Conservation (phyloP, 345 rosid species). For the Psidium friedrichsthalianum region DNA sequence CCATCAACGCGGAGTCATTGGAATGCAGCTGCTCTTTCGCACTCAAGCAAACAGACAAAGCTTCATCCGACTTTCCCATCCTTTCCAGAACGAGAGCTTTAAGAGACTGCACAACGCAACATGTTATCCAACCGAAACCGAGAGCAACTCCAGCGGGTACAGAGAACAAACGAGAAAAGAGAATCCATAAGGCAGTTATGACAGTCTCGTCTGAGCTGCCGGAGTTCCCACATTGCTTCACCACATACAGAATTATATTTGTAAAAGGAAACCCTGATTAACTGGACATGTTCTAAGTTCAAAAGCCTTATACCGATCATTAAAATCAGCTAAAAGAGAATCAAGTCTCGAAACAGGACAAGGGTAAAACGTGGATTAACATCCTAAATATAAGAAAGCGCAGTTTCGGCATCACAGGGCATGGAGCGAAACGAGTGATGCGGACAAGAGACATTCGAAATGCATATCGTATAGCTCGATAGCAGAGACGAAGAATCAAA, state of each 20-base stretch:
- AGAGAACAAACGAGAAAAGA: neutral
- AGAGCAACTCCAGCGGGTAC: neutral
- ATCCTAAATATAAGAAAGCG: neutral
- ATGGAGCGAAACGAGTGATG: neutral
- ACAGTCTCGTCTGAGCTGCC: neutral
- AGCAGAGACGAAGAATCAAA: neutral
- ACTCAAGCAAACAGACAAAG: conserved; percentile 49
- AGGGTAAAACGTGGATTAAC: neutral
- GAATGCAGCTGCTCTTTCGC: conserved; percentile 69
- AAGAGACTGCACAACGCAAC: conserved; percentile 42
- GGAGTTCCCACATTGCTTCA: neutral
- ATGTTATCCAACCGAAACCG: neutral
- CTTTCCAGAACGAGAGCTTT: conserved; percentile 80
- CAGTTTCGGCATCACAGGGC: neutral
- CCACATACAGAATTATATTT: neutral
- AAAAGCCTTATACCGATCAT: neutral
- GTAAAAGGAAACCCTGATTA: neutral
- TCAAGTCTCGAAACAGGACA: neutral
- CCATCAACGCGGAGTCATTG: conserved; percentile 68
- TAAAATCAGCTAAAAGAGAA: neutral
- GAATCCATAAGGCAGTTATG: neutral
- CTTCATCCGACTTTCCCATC: conserved; percentile 80
- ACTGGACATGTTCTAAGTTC: neutral
- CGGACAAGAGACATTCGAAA: neutral
- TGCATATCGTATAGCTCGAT: neutral